Base-by-base conservation (phyloP, 2,329 filamentous ascomycete genomes). In the Dothiorella sarmentorum region DNA sequence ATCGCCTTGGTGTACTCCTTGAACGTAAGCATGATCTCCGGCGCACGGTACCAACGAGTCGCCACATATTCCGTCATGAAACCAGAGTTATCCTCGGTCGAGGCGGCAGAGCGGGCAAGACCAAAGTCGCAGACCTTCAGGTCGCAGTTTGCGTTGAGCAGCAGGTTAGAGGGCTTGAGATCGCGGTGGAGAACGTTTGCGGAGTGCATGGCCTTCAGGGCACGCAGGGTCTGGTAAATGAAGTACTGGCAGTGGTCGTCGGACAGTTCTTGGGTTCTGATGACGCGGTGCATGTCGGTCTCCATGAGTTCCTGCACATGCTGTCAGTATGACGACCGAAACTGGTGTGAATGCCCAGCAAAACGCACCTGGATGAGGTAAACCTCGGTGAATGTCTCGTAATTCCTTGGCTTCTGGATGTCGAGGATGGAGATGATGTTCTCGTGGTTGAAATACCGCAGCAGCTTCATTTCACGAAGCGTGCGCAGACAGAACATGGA, bases 41-140 rank as follows among this genome's bases (percentile, higher is more conserved):
- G 94, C 5, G 94, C 94, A 76, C 94, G 91, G 78, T 99, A 99
- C 94, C 94, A 99, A 69, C 94, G 88, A 45, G 94, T 99, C 53
- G 94, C 94, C 59, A 99, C 94, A 73, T 99, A 99, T 95, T 99
- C 94, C 15, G 94, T 99, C 94, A 99, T 99, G 84, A 99, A 99
- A 20, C 94, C 94, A n/a, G 93, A 97, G 78, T 99, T 99, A 76
- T 99, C 94, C 71, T 99, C 94, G 66, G 95, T 95, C 9, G 93
- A 97, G 7, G 94, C 94, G 11, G 94, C 94, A 9, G 93, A 97
- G 70, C 92, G 87, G 49, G 94, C 94, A 59, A 99, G 85, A 71
- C 94, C 94, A 70, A 99, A 99, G 75, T 99, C 94, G 78, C 94
- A 99, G 66, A 99, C 94, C 78, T 99, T 99, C 66, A 99, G 82